phyloP scores from a whole-genome alignment of 1,284 basidiomycete species.

The Pholiota adiposa region DNA sequence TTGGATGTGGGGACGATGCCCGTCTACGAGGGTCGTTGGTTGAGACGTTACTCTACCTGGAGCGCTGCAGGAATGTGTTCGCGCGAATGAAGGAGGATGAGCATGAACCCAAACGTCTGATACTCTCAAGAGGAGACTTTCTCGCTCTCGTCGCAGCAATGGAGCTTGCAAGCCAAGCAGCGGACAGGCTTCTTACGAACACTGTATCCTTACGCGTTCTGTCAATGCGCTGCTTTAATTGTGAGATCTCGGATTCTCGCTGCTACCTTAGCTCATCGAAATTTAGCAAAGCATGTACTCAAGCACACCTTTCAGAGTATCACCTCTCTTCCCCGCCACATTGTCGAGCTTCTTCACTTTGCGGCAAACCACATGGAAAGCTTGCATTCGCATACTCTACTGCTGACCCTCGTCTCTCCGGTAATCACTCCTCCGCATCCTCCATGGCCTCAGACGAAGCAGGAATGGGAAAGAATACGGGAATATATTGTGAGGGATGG shows the following conservation, averaged over 20 bases:
- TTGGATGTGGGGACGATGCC: conserved; percentile 3
- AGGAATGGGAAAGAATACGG: background rate
- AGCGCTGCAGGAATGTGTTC: background rate
- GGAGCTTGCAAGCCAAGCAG: background rate
- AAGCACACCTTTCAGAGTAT: background rate
- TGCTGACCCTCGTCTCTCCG: conserved; percentile 6
- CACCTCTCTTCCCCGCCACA: background rate
- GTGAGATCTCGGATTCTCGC: background rate
- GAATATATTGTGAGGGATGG: background rate
- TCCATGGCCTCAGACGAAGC: background rate
- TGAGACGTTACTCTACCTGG: conserved; percentile 1
- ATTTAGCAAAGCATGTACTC: background rate
- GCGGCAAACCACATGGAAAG: background rate
- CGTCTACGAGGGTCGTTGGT: background rate
- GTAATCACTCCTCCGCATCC: background rate
- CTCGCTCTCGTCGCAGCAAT: background rate
- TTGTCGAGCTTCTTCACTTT: conserved; percentile 4
- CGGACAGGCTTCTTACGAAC: conserved; percentile 1
- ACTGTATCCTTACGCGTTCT: background rate
- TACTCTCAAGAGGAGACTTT: background rate
- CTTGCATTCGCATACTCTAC: background rate
- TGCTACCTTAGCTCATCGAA: background rate
- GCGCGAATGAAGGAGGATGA: background rate
- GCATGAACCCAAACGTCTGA: background rate
- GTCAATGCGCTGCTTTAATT: background rate